Percentiles rank a stretch among this genome's conserved stretches.
These are phyloP conservation scores for Neopestalotiopsis sp. DNA, from an alignment of 2,329 filamentous ascomycete genomes.

Conservation along the genomic window DNA sequence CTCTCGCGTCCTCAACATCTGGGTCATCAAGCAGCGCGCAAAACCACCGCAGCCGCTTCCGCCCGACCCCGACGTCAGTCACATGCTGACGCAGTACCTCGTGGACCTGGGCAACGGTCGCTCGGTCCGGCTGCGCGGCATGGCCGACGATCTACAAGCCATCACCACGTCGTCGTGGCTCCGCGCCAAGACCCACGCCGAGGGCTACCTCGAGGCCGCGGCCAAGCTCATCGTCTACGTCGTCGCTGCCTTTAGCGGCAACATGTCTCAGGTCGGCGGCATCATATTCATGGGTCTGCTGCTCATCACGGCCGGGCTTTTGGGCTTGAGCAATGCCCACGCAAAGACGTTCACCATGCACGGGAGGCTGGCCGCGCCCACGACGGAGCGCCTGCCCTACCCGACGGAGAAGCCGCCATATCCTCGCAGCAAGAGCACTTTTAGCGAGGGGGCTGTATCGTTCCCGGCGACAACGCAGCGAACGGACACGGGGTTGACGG, in stretches of 20 bases:
- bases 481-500: conserved; percentile 26
- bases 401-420: conserved; percentile 18
- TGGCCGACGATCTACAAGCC: conserved; percentile 61
- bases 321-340: conserved; percentile 59
- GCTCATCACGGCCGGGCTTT: conserved; percentile 55
- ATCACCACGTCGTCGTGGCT: conserved; percentile 64
- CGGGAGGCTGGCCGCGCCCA: conserved; percentile 49
- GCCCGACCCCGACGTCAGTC: conserved; percentile 24
- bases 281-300: conserved; percentile 56
- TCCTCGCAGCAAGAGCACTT: conserved; percentile 23
- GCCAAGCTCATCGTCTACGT: conserved; percentile 64
- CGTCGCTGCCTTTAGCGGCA: conserved; percentile 59
- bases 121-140: conserved; percentile 57
- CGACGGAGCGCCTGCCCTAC: conserved; percentile 30
- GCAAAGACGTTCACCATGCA: conserved; percentile 55
- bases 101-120: conserved; percentile 58
- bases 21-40: conserved; percentile 58
- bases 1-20: conserved; percentile 60
- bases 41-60: conserved; percentile 25
- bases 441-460: conserved; percentile 22
- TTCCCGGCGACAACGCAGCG: conserved; percentile 14
- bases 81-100: conserved; percentile 49
- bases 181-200: conserved; percentile 51
- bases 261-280: conserved; percentile 57
- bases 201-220: conserved; percentile 56